These are phyloP conservation scores for Ophiostoma triangulosporum DNA, from an alignment of 2,329 filamentous ascomycete species.

Conservation along the genomic window DNA sequence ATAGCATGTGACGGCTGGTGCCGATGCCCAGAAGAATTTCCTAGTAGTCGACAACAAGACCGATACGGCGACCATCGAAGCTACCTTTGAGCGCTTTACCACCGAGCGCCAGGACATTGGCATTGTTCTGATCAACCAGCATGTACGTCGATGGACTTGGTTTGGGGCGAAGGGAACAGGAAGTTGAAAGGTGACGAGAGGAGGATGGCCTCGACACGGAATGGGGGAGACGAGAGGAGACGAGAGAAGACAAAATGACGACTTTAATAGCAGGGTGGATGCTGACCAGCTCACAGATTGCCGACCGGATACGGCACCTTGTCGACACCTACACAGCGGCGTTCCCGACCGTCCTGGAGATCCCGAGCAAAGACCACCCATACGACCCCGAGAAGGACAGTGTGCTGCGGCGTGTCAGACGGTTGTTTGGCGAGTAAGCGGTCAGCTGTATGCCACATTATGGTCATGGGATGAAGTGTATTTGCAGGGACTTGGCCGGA, in stretches of 20 bases:
- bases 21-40: constrained; percentile 93
- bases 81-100: constrained; percentile 80
- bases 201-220: no score
- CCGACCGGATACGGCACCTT: constrained; percentile 80
- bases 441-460: not conserved
- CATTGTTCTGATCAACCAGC: constrained; percentile 93
- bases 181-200: not conserved
- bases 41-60: constrained; percentile 93
- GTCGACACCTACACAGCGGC: constrained; percentile 88
- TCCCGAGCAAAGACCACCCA: constrained; percentile 96
- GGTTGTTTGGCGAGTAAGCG: constrained; percentile 53
- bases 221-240: not conserved
- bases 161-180: not conserved
- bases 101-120: constrained; percentile 89
- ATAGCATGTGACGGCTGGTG: constrained; percentile 80
- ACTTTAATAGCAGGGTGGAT: not conserved
- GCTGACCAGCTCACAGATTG: constrained; percentile 48
- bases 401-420: constrained; percentile 72
- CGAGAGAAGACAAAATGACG: not conserved
- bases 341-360: constrained; percentile 92
- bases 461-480: no score
- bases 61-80: constrained; percentile 74
- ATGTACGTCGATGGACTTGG: constrained; percentile 49
- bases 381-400: constrained; percentile 99
- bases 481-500: not conserved